phyloP scores from a whole-genome alignment of 108 stramenopile species.

The Skeletonema grethae region DNA sequence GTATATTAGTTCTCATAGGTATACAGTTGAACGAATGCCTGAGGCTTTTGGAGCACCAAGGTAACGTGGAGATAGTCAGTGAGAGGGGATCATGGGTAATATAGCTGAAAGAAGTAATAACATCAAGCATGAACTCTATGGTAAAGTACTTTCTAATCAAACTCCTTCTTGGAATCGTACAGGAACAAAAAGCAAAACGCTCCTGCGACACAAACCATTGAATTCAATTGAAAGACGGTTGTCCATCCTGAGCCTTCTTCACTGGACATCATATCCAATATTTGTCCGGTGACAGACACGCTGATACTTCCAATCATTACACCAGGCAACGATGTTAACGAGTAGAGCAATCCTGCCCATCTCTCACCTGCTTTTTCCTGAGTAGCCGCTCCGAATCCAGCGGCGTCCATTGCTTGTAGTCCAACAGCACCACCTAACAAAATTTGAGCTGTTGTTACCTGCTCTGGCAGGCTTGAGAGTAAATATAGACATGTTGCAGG shows the following conservation, averaged over 20 bases:
- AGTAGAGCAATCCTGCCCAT: constrained; percentile 78
- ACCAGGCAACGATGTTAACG: constrained; percentile 67
- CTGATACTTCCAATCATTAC: constrained; percentile 74
- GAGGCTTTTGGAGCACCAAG: constrained; percentile 94
- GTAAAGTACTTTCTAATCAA: constrained; percentile 51
- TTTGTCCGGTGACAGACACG: constrained; percentile 66
- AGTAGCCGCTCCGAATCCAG: constrained; percentile 76
- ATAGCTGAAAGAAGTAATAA: not conserved
- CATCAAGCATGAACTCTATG: not conserved
- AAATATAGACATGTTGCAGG: constrained; percentile 70
- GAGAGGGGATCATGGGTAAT: not conserved
- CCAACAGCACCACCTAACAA: constrained; percentile 64
- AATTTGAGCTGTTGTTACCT: constrained; percentile 56
- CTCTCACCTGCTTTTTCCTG: constrained; percentile 83
- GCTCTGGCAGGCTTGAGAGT: constrained; percentile 59
- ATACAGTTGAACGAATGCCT: constrained; percentile 98
- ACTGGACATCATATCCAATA: constrained; percentile 65
- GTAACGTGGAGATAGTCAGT: constrained; percentile 20
- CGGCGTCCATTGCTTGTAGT: constrained; percentile 72
- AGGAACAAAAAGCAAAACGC: constrained; percentile 66
- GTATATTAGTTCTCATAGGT: constrained; percentile 96
- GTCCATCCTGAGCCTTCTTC: constrained; percentile 63
- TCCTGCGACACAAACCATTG: constrained; percentile 61
- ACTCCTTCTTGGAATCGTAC: constrained; percentile 74
- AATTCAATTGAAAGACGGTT: constrained; percentile 66